Base-by-base conservation (phyloP, 2,329 filamentous ascomycete species). In the Penicillium sumatraense region DNA sequence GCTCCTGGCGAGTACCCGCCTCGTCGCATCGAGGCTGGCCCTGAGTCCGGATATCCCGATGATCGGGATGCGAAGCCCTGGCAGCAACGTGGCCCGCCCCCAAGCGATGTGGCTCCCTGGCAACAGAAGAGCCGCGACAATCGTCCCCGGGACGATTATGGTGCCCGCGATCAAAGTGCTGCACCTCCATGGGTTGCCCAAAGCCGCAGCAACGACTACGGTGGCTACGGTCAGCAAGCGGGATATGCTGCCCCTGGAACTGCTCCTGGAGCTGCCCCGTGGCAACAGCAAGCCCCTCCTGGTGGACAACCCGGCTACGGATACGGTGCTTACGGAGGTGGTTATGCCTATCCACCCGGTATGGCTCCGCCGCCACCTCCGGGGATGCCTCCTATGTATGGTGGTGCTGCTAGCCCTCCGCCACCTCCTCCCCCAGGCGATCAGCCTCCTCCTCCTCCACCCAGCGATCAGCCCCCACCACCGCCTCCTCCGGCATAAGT, bases 11-110 rank as follows among this genome's bases (percentile, higher is more conserved):
- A 79, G 44, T 80, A 83, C 42, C 78, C 89, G 33, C 89, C 88
- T 64, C 88, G 88, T 62, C 90, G 90, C 60, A 96, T 99, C 69
- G 95, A 96, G 78, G 91, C 89, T 60, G 91, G 90, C 11, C 89
- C 91, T 54, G 83, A 84, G 49, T 75, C 53, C 21, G 60, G 72
- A 40, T 75, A 75, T 45, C 57, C 60, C 23, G 72, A 73, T 33
- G 75, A 77, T 49, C 72, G 70, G 54, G 86, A 89, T 64, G 81
- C 85, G 64, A 93, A 91, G 75, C 93, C 93, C 48, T 97, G 92
- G 92, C 89, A 96, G 91, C 89, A 96, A 53, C 72, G 90, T 69
- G 90, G 89, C 33, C 90, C 91, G 16, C 92, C 89, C 26, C 68
- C 70, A 24, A 91, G 90, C 54, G 91, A 88, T 55, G 85, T 90